Base-by-base conservation (phyloP, 768 basidiomycete genomes). In the Termitomyces sp. region DNA sequence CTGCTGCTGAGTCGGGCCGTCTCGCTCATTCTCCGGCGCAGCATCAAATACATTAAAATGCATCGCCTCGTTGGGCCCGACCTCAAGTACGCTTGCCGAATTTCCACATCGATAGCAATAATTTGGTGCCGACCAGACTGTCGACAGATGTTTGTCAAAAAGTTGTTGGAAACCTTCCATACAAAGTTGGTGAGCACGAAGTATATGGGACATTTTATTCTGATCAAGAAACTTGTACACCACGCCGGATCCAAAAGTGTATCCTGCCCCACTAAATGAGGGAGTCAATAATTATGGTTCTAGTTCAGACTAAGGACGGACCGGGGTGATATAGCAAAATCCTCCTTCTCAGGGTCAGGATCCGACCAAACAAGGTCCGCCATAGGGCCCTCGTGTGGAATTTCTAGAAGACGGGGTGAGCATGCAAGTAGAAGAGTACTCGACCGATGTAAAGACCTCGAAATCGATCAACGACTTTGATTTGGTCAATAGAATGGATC, bases 141-240 rank as follows among this genome's bases (percentile, higher is more conserved):
- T 99, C 27, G 93, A 94, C 57, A 99, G 82, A 67, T 93, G 92
- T 63, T 93, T 88, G 72, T 95, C 94, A 65, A 98, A 98, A 33
- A 98, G 81, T n/a, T 94, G 93, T n/a, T 90, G 84, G 72, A 93
- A 98, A 0, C 97, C 97, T 73, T 99, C 97, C 97, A 99, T 98
- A 74, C 97, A 98, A 9, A 99, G 83, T 69, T 99, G 97, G 71
- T 99, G 97, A 24, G 97, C 97, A 24, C 97, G 93, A 24, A 98
- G 84, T 66, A 99, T 97, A 70, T 98, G 96, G 22, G 90, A 87
- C 94, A 99, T 97, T 64, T 87, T 82, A 76, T 99, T 99, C 54
- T 92, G 88, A 69, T 94, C 88, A 56, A 98, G 84, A 73, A 99
- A 99, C 72, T 98, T 98, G 77, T 93, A 88, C 31, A 98, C 97